Evolutionary conservation across 2,329 filamentous ascomycete species (phyloP).

Genomic region (Huntiella bhutanensis): DNA sequence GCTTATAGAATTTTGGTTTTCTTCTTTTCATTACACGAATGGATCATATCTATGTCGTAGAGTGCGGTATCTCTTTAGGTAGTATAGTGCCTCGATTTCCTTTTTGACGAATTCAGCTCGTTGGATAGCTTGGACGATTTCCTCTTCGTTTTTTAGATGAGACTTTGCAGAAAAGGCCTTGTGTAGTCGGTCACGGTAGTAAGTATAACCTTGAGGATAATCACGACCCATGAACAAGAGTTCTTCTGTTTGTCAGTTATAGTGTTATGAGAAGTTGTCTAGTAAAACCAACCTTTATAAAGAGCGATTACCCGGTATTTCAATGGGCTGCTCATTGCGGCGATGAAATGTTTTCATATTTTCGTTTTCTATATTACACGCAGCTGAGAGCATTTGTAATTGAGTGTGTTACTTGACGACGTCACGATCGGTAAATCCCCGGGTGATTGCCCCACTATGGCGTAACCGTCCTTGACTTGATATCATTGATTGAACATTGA

Average conservation of each 20-base stretch:
- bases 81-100: slow-evolving; percentile 90
- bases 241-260: slow-evolving; percentile 32
- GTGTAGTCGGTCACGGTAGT: slow-evolving; percentile 67
- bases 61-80: slow-evolving; percentile 76
- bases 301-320: slow-evolving; percentile 45
- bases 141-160: slow-evolving; percentile 46
- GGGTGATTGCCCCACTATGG: too few relatives aligned
- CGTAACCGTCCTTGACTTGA: too few relatives aligned
- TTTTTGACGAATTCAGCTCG: slow-evolving; percentile 81
- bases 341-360: too few relatives aligned
- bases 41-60: slow-evolving; percentile 63
- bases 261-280: not conserved
- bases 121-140: slow-evolving; percentile 58
- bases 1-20: slow-evolving; percentile 7
- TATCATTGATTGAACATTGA: too few relatives aligned
- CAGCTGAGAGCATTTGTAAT: too few relatives aligned
- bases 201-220: slow-evolving; percentile 66
- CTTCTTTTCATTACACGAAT: slow-evolving; percentile 5
- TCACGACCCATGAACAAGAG: slow-evolving; percentile 68
- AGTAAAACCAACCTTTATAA: slow-evolving; percentile 56
- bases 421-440: too few relatives aligned
- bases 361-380: too few relatives aligned
- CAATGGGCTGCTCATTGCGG: too few relatives aligned
- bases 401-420: too few relatives aligned
- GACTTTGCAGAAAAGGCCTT: slow-evolving; percentile 67